Conservation (phyloP, 805 yeast genomes). For the Yarrowia phangngaensis region DNA sequence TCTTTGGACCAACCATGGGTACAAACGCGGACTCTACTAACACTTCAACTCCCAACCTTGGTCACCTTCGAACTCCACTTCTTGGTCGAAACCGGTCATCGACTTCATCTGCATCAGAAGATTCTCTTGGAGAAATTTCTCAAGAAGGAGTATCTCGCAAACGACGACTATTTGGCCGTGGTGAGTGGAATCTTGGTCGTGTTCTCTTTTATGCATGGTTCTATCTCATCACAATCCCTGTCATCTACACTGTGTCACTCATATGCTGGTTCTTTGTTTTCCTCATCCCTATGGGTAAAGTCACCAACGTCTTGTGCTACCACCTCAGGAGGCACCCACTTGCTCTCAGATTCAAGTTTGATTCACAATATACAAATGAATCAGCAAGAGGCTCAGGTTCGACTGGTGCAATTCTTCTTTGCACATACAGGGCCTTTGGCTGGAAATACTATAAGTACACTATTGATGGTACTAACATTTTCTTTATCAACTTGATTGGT, state of each 20-base stretch:
- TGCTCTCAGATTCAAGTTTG: slow-evolving; percentile 69
- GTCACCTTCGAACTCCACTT: slow-evolving; percentile 21
- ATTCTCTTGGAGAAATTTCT: slow-evolving; percentile 5
- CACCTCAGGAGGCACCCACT: slow-evolving; percentile 89
- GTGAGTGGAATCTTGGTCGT: slow-evolving; percentile 84
- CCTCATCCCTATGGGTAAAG: slow-evolving; percentile 90
- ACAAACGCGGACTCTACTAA: slow-evolving; percentile 30
- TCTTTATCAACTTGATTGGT: slow-evolving; percentile 77
- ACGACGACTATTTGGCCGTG: slow-evolving; percentile 78
- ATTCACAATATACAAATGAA: slow-evolving; percentile 36
- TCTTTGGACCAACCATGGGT: slow-evolving; percentile 61
- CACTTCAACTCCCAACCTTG: slow-evolving; percentile 19
- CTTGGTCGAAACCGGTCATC: slow-evolving; percentile 3
- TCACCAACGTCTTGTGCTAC: slow-evolving; percentile 58
- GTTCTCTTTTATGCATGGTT: slow-evolving; percentile 68
- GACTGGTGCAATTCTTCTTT: slow-evolving; percentile 59
- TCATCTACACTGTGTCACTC: slow-evolving; percentile 51
- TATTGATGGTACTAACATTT: slow-evolving; percentile 91
- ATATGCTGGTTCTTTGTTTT: slow-evolving; percentile 80
- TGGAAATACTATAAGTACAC: slow-evolving; percentile 93
- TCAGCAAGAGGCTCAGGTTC: no score
- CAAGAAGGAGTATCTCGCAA: slow-evolving; percentile 20
- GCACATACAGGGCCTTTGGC: slow-evolving; percentile 91
- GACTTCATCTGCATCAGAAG: slow-evolving; percentile 8
- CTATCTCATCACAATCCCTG: slow-evolving; percentile 67